These are phyloP conservation scores for Phyllosticta citrichinensis DNA, from an alignment of 2,329 filamentous ascomycete genomes.

Conservation along the genomic window DNA sequence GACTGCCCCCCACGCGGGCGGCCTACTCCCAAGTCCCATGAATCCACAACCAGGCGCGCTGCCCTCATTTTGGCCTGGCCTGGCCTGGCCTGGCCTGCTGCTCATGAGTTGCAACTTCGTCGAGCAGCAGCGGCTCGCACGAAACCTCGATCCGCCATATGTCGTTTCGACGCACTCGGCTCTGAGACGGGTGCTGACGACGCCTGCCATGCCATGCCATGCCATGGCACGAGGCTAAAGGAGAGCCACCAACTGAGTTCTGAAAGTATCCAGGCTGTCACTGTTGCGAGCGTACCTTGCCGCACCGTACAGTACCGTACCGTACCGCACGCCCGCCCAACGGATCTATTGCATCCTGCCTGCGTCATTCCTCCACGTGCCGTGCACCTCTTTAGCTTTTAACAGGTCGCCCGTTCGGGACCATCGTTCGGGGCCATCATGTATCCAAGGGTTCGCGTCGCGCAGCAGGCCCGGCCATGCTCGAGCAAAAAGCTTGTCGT, in stretches of 20 bases:
- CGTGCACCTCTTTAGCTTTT: background rate
- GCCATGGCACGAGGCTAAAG: too few species aligned
- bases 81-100: too few species aligned
- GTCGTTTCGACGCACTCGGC: background rate
- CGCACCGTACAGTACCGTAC: background rate
- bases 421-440: too few species aligned
- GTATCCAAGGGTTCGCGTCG: background rate
- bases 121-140: too few species aligned
- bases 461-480: too few species aligned
- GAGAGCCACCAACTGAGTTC: too few species aligned
- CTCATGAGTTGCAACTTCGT: too few species aligned
- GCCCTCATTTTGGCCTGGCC: background rate
- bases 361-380: background rate
- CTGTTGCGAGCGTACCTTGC: background rate
- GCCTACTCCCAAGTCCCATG: background rate
- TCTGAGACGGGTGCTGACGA: slow-evolving; percentile 10
- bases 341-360: background rate
- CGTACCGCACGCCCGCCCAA: background rate
- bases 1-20: too few species aligned
- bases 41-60: background rate
- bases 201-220: background rate
- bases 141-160: background rate
- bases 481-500: background rate
- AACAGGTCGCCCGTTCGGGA: background rate
- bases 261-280: background rate